These are phyloP conservation scores for Fusarium buxicola DNA, from an alignment of 2,329 filamentous ascomycete species.

Conservation along the genomic window DNA sequence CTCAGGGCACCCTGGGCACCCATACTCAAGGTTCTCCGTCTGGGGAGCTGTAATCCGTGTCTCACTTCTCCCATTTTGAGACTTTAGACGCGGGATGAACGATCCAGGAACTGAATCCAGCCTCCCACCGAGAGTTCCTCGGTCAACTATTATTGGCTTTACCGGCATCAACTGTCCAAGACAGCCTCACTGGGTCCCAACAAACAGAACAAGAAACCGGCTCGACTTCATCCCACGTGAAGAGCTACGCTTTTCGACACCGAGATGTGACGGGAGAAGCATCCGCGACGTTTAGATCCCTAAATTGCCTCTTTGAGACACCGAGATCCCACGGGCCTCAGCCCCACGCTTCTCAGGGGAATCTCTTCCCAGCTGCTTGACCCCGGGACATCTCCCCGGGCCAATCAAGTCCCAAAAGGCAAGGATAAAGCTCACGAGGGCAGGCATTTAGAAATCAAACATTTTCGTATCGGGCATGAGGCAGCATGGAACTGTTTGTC, in stretches of 20 bases:
- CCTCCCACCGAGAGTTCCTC: conserved; percentile 28
- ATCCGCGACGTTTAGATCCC: conserved; percentile 26
- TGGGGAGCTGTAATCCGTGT: conserved; percentile 5
- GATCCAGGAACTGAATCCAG: conserved; percentile 7
- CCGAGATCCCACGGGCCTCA: conserved; percentile 35
- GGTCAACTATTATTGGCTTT: conserved; percentile 28
- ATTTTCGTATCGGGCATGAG: neutral
- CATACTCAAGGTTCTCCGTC: conserved; percentile 14
- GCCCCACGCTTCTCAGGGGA: conserved; percentile 34
- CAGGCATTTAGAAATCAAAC: conserved; percentile 14
- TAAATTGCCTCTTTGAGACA: conserved; percentile 36
- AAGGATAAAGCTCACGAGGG: conserved; percentile 11
- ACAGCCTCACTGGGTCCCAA: conserved; percentile 12
- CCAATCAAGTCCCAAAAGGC: conserved; percentile 21
- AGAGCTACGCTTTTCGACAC: conserved; percentile 44
- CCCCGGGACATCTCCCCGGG: conserved; percentile 29
- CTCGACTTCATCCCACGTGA: conserved; percentile 37
- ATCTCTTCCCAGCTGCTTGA: conserved; percentile 23
- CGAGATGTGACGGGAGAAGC: conserved; percentile 29
- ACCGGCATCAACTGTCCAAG: conserved; percentile 19
- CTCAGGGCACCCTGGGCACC: neutral
- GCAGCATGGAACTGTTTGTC: conserved; percentile 8
- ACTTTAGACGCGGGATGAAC: conserved; percentile 18
- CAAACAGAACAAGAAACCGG: conserved; percentile 1
- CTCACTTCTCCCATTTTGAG: conserved; percentile 2